Evolutionary conservation across 2,329 filamentous ascomycete genomes (phyloP).

Genomic region (Neospermospora avenae): DNA sequence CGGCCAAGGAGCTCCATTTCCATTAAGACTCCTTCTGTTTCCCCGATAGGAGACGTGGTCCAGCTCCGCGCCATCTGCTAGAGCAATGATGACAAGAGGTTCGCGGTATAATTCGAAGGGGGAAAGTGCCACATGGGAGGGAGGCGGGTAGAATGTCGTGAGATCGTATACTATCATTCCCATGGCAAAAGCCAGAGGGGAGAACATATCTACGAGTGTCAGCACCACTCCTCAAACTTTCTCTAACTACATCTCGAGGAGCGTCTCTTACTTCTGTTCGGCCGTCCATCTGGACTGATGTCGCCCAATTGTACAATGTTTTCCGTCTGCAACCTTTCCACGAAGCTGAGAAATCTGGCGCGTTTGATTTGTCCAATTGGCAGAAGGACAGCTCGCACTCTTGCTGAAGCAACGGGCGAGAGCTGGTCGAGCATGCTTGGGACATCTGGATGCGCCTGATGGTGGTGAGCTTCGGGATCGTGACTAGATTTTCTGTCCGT

Average conservation of each 20-base stretch:
- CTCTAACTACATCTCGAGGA: neutral
- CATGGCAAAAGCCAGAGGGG: conserved; percentile 79
- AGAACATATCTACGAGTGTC: conserved; percentile 75
- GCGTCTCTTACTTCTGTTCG: conserved; percentile 72
- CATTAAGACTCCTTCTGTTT: conserved; percentile 51
- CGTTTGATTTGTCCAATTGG: conserved; percentile 84
- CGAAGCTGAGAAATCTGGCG: conserved; percentile 74
- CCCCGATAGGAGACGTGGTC: conserved; percentile 52
- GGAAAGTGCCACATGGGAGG: conserved; percentile 73
- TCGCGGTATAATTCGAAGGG: conserved; percentile 91
- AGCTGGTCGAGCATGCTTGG: conserved; percentile 83
- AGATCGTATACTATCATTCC: conserved; percentile 88
- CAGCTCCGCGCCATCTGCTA: conserved; percentile 77
- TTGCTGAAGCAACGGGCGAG: conserved; percentile 86
- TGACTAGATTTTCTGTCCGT: neutral
- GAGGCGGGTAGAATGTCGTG: conserved; percentile 73
- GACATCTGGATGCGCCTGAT: conserved; percentile 41
- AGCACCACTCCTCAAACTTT: conserved; percentile 15
- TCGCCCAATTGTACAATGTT: conserved; percentile 82
- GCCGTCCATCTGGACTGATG: conserved; percentile 78
- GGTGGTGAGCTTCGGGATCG: conserved; percentile 5
- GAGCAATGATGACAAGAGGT: conserved; percentile 75
- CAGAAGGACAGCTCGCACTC: conserved; percentile 81
- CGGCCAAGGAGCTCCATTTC: conserved; percentile 43
- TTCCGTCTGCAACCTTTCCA: conserved; percentile 73